Conservation (phyloP, 2,329 filamentous ascomycete genomes). For the Venturia nashicola region DNA sequence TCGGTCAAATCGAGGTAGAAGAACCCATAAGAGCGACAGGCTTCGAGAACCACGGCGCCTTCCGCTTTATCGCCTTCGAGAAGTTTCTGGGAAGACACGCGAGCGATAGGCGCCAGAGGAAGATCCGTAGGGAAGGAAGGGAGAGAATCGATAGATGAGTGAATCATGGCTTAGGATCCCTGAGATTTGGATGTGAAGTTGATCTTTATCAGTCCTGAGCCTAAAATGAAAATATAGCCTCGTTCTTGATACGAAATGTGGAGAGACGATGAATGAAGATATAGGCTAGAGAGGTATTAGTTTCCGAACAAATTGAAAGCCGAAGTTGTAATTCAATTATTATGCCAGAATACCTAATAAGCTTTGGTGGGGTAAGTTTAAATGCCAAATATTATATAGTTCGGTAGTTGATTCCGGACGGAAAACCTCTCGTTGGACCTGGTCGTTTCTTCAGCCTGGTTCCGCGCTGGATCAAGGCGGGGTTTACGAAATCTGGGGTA, state of each 20-base stretch:
- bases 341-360: too few relatives aligned
- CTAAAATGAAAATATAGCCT: neutral
- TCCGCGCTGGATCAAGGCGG: neutral
- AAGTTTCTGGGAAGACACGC: constrained; percentile 29
- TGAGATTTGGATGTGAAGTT: too few relatives aligned
- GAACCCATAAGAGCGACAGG: constrained; percentile 9
- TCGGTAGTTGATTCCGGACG: neutral
- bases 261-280: neutral
- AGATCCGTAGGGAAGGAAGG: constrained; percentile 31
- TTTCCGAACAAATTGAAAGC: neutral
- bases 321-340: neutral
- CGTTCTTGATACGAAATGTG: too few relatives aligned
- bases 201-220: too few relatives aligned
- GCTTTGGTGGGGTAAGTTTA: too few relatives aligned
- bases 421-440: neutral
- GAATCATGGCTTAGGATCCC: neutral
- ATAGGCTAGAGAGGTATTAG: neutral
- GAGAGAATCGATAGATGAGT: constrained; percentile 4
- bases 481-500: neutral
- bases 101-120: constrained; percentile 27
- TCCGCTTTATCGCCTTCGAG: constrained; percentile 18
- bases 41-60: neutral
- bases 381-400: too few relatives aligned
- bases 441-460: neutral
- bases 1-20: constrained; percentile 10